Evolutionary conservation across 306 rosid genomes (phyloP), one percentile per base, ranked within the genome.

Genomic region (Arachis stenosperma): DNA sequence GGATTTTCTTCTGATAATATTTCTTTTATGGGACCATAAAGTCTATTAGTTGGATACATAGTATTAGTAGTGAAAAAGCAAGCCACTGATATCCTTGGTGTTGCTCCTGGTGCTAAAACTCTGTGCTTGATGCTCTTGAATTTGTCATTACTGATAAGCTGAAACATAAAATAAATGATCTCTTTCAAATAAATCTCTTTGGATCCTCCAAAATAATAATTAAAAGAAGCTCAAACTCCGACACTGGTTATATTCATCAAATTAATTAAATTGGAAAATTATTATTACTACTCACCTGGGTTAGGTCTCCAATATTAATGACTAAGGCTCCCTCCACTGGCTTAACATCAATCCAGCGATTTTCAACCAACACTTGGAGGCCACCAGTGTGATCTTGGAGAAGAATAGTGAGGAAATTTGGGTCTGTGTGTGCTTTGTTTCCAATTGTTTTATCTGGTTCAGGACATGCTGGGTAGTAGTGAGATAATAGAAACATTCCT

Each of bases 141-240:
- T 48, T 39, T 72, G n/a, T 72, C 77, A 48, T 72, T 60, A 33
- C 69, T n/a, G 11, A 72, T 14, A 72, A 72, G 69, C 77, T 72
- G 69, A 59, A 71, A 0, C 3, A 12, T 50, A 71, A 71, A 46
- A 55, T 30, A 47, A 59, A 58, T 46, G 0, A 33, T 33, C 37
- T 33, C 37, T 33, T 33, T 7, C 5, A 47, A 29, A 29, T 6
- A 46, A 65, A 22, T 22, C 70, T 46, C 11, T 43, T 22, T 15
- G 13, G 7, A 22, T 22, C 27, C 27, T 22, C 27, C 27, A 22
- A 22, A 22, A 22, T 22, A 22, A 22, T 22, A 22, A 22, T 22
- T 22, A 22, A 22, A 22, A 22, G 27, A 22, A 22, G 27, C 27
- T 22, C 27, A 22, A 22, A 22, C 27, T 22, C 27, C 27, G 27